A percentile compares a stretch with the other conserved stretches of the same genome.
Conservation (phyloP, 2,329 filamentous ascomycete species). For the Anthostomella pinea region DNA sequence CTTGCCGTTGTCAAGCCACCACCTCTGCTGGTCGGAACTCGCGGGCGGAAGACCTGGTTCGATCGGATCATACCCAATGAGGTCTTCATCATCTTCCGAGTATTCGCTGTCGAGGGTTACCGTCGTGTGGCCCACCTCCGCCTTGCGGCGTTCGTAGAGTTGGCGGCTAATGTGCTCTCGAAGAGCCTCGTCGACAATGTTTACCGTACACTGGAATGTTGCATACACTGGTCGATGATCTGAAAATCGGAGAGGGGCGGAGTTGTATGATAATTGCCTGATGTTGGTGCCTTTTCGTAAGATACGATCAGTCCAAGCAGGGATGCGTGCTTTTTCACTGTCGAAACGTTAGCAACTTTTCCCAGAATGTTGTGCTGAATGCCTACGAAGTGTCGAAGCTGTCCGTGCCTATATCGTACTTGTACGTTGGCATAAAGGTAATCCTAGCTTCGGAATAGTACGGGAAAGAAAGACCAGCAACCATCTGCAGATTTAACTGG, state of each 20-base stretch:
- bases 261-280: slow-evolving; percentile 78
- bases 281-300: slow-evolving; percentile 82
- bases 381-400: slow-evolving; percentile 85
- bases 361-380: background rate
- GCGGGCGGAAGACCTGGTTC: slow-evolving; percentile 71
- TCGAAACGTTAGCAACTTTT: slow-evolving; percentile 29
- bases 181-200: slow-evolving; percentile 69
- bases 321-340: slow-evolving; percentile 88
- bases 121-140: slow-evolving; percentile 62
- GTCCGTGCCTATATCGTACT: slow-evolving; percentile 86
- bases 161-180: slow-evolving; percentile 71
- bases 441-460: slow-evolving; percentile 91
- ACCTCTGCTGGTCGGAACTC: slow-evolving; percentile 66
- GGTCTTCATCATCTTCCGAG: slow-evolving; percentile 74
- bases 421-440: slow-evolving; percentile 90
- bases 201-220: slow-evolving; percentile 80
- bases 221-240: slow-evolving; percentile 96
- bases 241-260: slow-evolving; percentile 80
- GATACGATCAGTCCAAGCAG: slow-evolving; percentile 95
- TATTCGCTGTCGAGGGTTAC: slow-evolving; percentile 55
- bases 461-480: slow-evolving; percentile 82
- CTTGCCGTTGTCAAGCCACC: slow-evolving; percentile 69
- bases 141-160: slow-evolving; percentile 69
- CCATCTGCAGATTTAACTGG: slow-evolving; percentile 92
- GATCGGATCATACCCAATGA: slow-evolving; percentile 77